Evolutionary conservation across 805 yeast genomes (phyloP).

Genomic region (Debaryomyces castellii): DNA sequence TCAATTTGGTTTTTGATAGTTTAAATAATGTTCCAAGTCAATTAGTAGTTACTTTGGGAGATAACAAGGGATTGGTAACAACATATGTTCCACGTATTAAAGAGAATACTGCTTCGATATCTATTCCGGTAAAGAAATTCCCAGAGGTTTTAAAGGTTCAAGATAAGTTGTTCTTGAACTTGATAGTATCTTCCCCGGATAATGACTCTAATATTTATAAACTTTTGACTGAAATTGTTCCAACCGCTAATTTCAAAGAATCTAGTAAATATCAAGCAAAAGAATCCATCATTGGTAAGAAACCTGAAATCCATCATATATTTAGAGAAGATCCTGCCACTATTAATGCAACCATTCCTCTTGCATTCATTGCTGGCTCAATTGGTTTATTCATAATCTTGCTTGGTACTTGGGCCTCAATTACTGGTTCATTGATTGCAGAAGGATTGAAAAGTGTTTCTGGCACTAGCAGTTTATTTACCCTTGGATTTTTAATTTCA

Average conservation of each 20-base stretch:
- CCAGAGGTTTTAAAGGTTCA: slow-evolving; percentile 37
- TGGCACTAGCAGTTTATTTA: slow-evolving; percentile 31
- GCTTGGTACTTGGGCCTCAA: slow-evolving; percentile 42
- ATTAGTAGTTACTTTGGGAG: slow-evolving; percentile 27
- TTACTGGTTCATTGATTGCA: slow-evolving; percentile 26
- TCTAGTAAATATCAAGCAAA: slow-evolving; percentile 25
- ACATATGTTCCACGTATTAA: slow-evolving; percentile 31
- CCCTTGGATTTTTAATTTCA: slow-evolving; percentile 47
- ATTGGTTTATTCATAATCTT: slow-evolving; percentile 41
- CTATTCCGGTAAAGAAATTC: slow-evolving; percentile 26
- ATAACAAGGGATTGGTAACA: slow-evolving; percentile 29
- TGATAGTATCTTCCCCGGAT: slow-evolving; percentile 30
- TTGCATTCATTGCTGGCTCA: slow-evolving; percentile 47
- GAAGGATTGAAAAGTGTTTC: slow-evolving; percentile 37
- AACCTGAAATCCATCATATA: slow-evolving; percentile 62
- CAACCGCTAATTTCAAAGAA: slow-evolving; percentile 23
- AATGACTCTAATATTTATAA: slow-evolving; percentile 19
- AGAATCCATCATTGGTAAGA: slow-evolving; percentile 40
- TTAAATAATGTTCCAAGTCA: slow-evolving; percentile 32
- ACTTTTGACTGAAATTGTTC: slow-evolving; percentile 30
- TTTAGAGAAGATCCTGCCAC: slow-evolving; percentile 58
- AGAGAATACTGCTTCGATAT: slow-evolving; percentile 17
- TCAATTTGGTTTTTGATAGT: slow-evolving; percentile 24
- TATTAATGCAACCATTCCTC: slow-evolving; percentile 51
- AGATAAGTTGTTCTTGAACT: slow-evolving; percentile 27